Conservation (phyloP, 2,329 filamentous ascomycete species). For the Clarireedia homoeocarpa region DNA sequence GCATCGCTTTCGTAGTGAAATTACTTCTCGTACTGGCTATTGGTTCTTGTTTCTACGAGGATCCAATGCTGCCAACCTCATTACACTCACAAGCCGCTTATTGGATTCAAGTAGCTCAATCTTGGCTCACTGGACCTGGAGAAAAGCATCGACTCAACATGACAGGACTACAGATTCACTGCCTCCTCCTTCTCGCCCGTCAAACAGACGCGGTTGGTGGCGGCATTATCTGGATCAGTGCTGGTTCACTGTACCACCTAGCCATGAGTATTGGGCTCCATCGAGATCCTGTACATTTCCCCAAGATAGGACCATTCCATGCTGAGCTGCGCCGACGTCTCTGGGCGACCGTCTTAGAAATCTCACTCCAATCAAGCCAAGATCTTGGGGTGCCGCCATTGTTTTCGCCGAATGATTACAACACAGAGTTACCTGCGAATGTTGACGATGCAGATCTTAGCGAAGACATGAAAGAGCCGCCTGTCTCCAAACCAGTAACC, state of each 20-base stretch:
- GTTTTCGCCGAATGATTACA: slow-evolving; percentile 39
- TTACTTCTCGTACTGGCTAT: slow-evolving; percentile 13
- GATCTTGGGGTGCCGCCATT: slow-evolving; percentile 44
- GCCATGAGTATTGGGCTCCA: slow-evolving; percentile 52
- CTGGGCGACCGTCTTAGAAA: slow-evolving; percentile 48
- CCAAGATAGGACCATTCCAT: slow-evolving; percentile 38
- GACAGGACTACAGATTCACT: slow-evolving; percentile 41
- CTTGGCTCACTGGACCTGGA: slow-evolving; percentile 19
- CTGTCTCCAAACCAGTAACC: slow-evolving; percentile 18
- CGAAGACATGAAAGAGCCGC: slow-evolving; percentile 27
- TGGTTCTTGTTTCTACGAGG: slow-evolving; percentile 14
- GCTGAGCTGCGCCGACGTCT: slow-evolving; percentile 47
- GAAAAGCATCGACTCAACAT: slow-evolving; percentile 43
- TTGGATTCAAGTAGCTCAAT: slow-evolving; percentile 16
- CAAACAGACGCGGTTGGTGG: slow-evolving; percentile 39
- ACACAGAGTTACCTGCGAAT: slow-evolving; percentile 42
- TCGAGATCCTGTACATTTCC: slow-evolving; percentile 44
- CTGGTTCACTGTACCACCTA: slow-evolving; percentile 41
- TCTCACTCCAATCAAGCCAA: slow-evolving; percentile 43
- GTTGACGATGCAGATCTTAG: slow-evolving; percentile 44
- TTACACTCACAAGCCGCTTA: slow-evolving; percentile 9
- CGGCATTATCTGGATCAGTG: slow-evolving; percentile 44
- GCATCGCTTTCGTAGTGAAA: slow-evolving; percentile 11
- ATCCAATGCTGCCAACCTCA: background rate
- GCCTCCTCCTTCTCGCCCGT: slow-evolving; percentile 43